These are phyloP conservation scores for Moniliella sp. DNA, from an alignment of 1,284 basidiomycete genomes.

Conservation along the genomic window DNA sequence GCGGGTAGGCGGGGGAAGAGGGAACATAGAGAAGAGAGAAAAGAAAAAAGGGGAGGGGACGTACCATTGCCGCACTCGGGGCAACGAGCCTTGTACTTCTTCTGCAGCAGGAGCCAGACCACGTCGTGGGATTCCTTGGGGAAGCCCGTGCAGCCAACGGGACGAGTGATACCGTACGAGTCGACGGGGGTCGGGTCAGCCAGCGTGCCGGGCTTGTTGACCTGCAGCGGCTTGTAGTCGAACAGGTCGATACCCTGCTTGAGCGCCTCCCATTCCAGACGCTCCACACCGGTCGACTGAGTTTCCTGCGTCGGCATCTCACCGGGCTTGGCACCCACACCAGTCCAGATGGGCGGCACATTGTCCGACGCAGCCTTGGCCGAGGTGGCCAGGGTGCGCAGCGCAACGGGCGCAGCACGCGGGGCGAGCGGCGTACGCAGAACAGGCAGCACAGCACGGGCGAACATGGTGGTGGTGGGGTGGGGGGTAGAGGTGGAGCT, in stretches of 20 bases:
- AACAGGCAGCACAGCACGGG: no score
- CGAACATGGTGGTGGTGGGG: no score
- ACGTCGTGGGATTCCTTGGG: slow-evolving; percentile 31
- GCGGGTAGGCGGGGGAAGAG: no score
- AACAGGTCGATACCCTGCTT: slow-evolving; percentile 74
- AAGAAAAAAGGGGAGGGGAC: no score
- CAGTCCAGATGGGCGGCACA: slow-evolving; percentile 52
- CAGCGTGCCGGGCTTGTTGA: slow-evolving; percentile 67
- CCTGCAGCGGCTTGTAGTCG: slow-evolving; percentile 64
- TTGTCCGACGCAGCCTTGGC: no score
- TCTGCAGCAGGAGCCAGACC: slow-evolving; percentile 25
- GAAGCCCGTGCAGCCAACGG: slow-evolving; percentile 29
- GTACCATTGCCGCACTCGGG: slow-evolving; percentile 29
- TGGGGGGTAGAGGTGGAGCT: no score
- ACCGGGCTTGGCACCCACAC: slow-evolving; percentile 53
- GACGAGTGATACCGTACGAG: slow-evolving; percentile 38
- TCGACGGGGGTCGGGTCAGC: slow-evolving; percentile 67
- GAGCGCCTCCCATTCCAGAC: slow-evolving; percentile 71
- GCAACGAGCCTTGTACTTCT: slow-evolving; percentile 24
- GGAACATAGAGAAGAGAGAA: no score
- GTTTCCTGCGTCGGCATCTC: slow-evolving; percentile 60
- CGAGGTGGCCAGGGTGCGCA: no score
- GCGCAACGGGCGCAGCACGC: no score
- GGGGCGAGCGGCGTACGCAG: no score
- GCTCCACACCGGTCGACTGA: slow-evolving; percentile 87